Percentiles rank a stretch among this genome's conserved stretches.
Conservation (phyloP, 1,284 basidiomycete species). For the Rhodotorula sp. region DNA sequence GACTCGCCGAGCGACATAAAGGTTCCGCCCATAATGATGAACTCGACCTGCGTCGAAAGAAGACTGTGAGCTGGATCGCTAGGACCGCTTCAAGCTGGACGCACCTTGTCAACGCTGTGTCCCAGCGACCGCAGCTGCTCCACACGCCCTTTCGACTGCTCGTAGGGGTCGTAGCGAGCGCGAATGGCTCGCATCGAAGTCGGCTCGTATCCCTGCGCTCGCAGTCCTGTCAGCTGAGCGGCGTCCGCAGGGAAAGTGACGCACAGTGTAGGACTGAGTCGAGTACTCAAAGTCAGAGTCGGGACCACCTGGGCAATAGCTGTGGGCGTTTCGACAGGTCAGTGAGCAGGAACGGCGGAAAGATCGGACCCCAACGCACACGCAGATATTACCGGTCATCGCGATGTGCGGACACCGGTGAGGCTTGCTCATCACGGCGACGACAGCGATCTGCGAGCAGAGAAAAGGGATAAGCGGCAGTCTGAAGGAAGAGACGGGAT, state of each 20-base stretch:
- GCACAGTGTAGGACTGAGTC: conserved; percentile 61
- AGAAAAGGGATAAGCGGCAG: neutral
- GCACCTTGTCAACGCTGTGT: conserved; percentile 93
- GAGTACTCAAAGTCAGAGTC: conserved; percentile 99
- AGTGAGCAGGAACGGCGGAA: neutral
- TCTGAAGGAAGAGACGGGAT: conserved; percentile 3
- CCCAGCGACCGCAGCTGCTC: conserved; percentile 93
- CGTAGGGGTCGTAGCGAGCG: conserved; percentile 97
- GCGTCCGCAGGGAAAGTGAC: conserved; percentile 73
- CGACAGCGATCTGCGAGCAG: conserved; percentile 80
- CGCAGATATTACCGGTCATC: conserved; percentile 99
- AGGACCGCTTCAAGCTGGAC: conserved; percentile 12
- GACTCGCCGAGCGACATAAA: conserved; percentile 99
- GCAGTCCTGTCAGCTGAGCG: neutral
- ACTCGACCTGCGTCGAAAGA: conserved; percentile 88
- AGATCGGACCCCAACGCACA: conserved; percentile 57
- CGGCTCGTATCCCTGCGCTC: conserved; percentile 53
- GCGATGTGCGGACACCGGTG: conserved; percentile 99
- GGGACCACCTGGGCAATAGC: conserved; percentile 98
- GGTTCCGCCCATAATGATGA: conserved; percentile 98
- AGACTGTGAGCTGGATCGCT: too few species aligned
- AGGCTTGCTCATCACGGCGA: conserved; percentile 99
- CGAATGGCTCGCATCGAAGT: conserved; percentile 99
- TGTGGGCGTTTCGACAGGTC: conserved; percentile 45
- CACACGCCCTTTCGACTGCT: conserved; percentile 90